Evolutionary conservation across 202 grass and related monocot genomes (phyloP).

Genomic region (Saccharum hybrid): DNA sequence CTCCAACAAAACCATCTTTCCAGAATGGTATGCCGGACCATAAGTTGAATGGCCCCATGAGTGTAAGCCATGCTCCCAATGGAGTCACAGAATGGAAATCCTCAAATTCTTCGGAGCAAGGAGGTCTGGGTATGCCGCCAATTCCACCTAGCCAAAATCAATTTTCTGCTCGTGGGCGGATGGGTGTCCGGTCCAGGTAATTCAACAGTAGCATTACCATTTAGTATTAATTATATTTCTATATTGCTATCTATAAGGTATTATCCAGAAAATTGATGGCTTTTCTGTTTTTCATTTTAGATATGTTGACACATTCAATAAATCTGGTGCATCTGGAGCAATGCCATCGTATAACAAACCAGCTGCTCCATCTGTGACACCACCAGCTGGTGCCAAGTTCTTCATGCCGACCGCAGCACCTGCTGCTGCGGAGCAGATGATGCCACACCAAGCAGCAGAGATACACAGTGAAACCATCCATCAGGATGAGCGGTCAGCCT

Average conservation of each 20-base stretch:
- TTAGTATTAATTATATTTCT: constrained; percentile 1
- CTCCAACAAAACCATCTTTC: constrained; percentile 71
- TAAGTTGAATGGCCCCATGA: constrained; percentile 60
- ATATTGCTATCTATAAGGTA: constrained; percentile 9
- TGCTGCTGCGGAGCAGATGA: constrained; percentile 47
- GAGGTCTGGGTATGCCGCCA: constrained; percentile 73
- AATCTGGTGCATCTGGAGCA: constrained; percentile 52
- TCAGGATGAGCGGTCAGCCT: constrained; percentile 50
- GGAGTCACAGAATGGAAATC: constrained; percentile 51
- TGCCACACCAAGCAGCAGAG: constrained; percentile 48
- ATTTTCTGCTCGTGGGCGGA: constrained; percentile 82
- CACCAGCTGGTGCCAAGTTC: constrained; percentile 70
- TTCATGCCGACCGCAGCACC: constrained; percentile 66
- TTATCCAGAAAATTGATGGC: constrained; percentile 15
- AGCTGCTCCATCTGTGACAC: constrained; percentile 61
- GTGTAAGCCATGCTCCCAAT: constrained; percentile 50
- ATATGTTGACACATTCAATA: constrained; percentile 99
- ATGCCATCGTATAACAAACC: constrained; percentile 68
- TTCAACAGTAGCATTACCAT: background rate
- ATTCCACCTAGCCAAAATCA: constrained; percentile 91
- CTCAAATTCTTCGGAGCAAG: constrained; percentile 52
- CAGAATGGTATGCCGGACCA: constrained; percentile 75
- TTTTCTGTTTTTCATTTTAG: constrained; percentile 37
- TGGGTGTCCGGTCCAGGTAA: constrained; percentile 92
- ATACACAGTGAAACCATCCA: constrained; percentile 47